A percentile compares a stretch with the other conserved stretches of the same genome.
Conservation (phyloP, 2,329 filamentous ascomycete genomes). For the Penicillium sp. region DNA sequence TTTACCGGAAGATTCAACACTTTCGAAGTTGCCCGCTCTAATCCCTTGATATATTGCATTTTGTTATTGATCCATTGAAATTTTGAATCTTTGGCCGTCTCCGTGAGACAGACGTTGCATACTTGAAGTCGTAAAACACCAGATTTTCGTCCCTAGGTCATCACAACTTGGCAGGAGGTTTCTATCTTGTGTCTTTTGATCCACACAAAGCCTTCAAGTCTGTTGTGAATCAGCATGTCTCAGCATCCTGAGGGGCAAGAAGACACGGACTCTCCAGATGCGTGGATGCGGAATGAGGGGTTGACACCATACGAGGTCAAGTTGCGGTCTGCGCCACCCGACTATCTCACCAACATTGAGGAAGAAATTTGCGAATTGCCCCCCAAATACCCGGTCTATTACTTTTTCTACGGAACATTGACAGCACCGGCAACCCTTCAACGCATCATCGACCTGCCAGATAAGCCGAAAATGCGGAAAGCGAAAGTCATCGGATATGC, state of each 20-base stretch:
- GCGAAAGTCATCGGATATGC: conserved; percentile 16
- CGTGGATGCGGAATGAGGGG: not conserved
- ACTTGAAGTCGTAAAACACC: too few relatives aligned
- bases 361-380: not conserved
- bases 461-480: conserved; percentile 8
- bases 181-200: too few relatives aligned
- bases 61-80: too few relatives aligned
- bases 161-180: too few relatives aligned
- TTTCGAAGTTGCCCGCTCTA: too few relatives aligned
- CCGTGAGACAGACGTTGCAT: too few relatives aligned
- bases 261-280: not conserved
- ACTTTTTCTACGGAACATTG: conserved; percentile 35
- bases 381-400: conserved; percentile 15
- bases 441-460: conserved; percentile 13
- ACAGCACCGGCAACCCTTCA: conserved; percentile 17
- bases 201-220: too few relatives aligned
- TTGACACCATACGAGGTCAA: conserved; percentile 8
- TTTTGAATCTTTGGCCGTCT: too few relatives aligned
- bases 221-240: not conserved
- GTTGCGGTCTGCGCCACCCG: conserved; percentile 7
- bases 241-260: not conserved
- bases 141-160: too few relatives aligned
- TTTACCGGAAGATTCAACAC: too few relatives aligned
- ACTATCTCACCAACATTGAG: conserved; percentile 5
- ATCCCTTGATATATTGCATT: too few relatives aligned